A percentile compares a stretch with the other conserved stretches of the same genome.
Conservation (phyloP, 2,329 filamentous ascomycete genomes). For the Phaeophleospora eucalypticola region DNA sequence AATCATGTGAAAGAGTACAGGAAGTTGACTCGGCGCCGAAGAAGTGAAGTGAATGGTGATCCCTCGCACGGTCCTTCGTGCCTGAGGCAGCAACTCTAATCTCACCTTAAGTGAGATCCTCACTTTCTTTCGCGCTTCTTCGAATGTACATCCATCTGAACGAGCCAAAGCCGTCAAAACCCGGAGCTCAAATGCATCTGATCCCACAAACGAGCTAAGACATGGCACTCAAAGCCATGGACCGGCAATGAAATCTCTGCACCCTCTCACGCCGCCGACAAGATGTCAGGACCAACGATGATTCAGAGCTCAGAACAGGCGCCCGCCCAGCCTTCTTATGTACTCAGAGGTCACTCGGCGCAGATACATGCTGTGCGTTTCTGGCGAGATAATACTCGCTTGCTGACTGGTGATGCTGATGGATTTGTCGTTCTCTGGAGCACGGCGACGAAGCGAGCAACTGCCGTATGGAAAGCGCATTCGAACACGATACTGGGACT, state of each 20-base stretch:
- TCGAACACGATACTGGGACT: slow-evolving; percentile 71
- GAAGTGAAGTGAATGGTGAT: not conserved
- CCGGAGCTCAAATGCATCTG: too few species aligned
- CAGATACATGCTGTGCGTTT: slow-evolving; percentile 76
- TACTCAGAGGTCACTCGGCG: slow-evolving; percentile 80
- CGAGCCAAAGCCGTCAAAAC: not conserved
- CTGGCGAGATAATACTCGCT: slow-evolving; percentile 65
- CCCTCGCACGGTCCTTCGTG: not conserved
- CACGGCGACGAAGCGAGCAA: slow-evolving; percentile 71
- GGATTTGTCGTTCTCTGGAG: slow-evolving; percentile 88
- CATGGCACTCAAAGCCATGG: not conserved
- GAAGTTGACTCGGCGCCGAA: not conserved
- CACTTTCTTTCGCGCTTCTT: not conserved
- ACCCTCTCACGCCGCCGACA: not conserved
- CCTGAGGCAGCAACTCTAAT: not conserved
- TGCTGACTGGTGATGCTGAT: slow-evolving; percentile 83
- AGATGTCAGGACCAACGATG: not conserved
- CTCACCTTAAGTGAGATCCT: not conserved
- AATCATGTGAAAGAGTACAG: not conserved
- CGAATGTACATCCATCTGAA: not conserved
- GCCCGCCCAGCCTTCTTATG: slow-evolving; percentile 58
- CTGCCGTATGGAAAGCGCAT: slow-evolving; percentile 84
- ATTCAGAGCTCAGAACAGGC: slow-evolving; percentile 29
- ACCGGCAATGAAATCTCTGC: not conserved
- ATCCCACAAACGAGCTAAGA: too few species aligned